Evolutionary conservation across 257 asterid species (phyloP).

Genomic region (Avicennia marina): DNA sequence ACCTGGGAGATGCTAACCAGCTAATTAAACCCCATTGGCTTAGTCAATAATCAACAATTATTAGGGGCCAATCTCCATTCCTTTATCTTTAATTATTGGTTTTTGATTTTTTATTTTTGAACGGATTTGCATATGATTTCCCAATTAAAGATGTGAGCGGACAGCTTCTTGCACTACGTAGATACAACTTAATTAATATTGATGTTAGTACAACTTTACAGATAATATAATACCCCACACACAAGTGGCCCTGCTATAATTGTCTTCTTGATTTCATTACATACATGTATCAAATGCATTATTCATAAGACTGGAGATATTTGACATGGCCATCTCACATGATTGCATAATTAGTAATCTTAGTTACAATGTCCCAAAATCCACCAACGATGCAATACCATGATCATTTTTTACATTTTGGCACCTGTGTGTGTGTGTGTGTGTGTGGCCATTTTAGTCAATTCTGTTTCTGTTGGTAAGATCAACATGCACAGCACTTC

Average conservation of each 20-base stretch:
- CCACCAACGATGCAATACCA: background rate
- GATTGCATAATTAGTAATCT: too few species aligned
- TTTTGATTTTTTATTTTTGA: too few species aligned
- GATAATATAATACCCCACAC: too few species aligned
- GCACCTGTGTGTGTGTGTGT: too few species aligned
- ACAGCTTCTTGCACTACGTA: background rate
- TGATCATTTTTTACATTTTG: background rate
- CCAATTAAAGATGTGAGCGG: background rate
- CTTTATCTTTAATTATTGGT: slow-evolving; percentile 10
- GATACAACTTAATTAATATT: background rate
- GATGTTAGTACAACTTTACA: background rate
- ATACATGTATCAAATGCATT: too few species aligned
- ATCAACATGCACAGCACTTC: slow-evolving; percentile 18
- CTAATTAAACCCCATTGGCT: slow-evolving; percentile 24
- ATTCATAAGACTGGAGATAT: too few species aligned
- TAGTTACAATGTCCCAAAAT: background rate
- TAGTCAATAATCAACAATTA: slow-evolving; percentile 3
- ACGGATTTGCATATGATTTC: too few species aligned
- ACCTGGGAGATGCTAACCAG: slow-evolving; percentile 21
- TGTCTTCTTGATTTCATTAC: background rate
- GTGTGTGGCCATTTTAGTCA: too few species aligned
- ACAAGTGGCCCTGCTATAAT: too few species aligned
- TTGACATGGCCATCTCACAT: too few species aligned
- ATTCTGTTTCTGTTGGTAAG: slow-evolving; percentile 5
- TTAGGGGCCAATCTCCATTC: slow-evolving; percentile 22